Evolutionary conservation across 352 stramenopile genomes (phyloP).

Genomic region (Globisporangium spiculum): DNA sequence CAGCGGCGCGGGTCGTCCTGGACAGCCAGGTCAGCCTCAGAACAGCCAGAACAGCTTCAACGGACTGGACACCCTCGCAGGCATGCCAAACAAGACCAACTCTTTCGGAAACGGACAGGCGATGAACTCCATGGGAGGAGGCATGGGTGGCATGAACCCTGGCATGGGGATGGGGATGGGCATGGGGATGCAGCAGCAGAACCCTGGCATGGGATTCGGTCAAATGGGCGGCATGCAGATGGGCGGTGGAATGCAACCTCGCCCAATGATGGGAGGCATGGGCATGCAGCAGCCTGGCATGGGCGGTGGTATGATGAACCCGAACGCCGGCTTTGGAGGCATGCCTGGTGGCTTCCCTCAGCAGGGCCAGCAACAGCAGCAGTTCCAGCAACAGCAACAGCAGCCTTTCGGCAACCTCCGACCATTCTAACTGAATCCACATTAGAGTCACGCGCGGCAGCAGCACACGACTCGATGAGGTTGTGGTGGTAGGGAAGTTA

Average conservation of each 20-base stretch:
- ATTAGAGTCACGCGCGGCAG: background rate
- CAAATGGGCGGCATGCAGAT: slow-evolving; percentile 34
- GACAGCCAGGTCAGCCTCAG: slow-evolving; percentile 28
- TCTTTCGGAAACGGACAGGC: slow-evolving; percentile 39
- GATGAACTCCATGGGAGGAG: slow-evolving; percentile 51
- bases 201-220: slow-evolving; percentile 27
- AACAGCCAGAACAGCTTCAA: slow-evolving; percentile 80
- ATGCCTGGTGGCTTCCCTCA: slow-evolving; percentile 44
- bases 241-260: slow-evolving; percentile 26
- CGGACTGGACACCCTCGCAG: slow-evolving; percentile 75
- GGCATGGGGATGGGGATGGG: slow-evolving; percentile 28
- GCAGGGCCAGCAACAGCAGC: slow-evolving; percentile 44
- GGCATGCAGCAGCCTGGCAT: slow-evolving; percentile 38
- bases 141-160: slow-evolving; percentile 49
- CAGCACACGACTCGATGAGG: slow-evolving; percentile 3
- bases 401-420: slow-evolving; percentile 58
- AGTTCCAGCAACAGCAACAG: slow-evolving; percentile 54
- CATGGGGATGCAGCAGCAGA: slow-evolving; percentile 19
- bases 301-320: slow-evolving; percentile 62
- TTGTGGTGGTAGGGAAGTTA: background rate
- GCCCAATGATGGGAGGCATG: slow-evolving; percentile 38
- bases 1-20: slow-evolving; percentile 25
- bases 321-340: slow-evolving; percentile 35
- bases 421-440: slow-evolving; percentile 30
- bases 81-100: slow-evolving; percentile 63